These are phyloP conservation scores for Tilletia walkeri DNA, from an alignment of 1,284 basidiomycete genomes.

Conservation along the genomic window DNA sequence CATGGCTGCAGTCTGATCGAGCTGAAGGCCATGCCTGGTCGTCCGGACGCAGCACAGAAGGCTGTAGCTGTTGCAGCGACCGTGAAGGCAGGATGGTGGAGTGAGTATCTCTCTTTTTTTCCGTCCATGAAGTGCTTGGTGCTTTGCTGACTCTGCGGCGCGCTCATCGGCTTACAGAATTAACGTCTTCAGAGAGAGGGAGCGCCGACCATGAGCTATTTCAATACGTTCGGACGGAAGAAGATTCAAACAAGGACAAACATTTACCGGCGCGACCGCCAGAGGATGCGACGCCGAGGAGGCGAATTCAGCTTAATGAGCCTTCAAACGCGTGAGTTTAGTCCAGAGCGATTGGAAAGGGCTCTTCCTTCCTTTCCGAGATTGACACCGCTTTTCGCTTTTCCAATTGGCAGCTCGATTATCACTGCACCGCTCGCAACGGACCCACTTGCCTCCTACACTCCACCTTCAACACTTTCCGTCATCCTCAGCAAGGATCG, in stretches of 20 bases:
- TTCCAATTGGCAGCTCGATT: neutral
- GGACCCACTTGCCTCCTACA: slow-evolving; percentile 11
- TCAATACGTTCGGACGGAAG: slow-evolving; percentile 17
- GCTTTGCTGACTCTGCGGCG: neutral
- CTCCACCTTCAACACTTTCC: slow-evolving; percentile 9
- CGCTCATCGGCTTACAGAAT: neutral
- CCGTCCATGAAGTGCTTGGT: neutral
- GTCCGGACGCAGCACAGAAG: slow-evolving; percentile 13
- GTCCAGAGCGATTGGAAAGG: too few relatives aligned
- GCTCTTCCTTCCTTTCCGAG: neutral
- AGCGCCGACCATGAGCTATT: neutral
- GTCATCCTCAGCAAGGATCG: slow-evolving; percentile 15
- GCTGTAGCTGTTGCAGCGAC: slow-evolving; percentile 10
- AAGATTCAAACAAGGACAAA: neutral
- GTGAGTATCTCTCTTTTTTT: neutral
- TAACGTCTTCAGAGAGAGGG: neutral
- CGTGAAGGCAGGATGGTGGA: slow-evolving; percentile 11
- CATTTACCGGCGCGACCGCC: neutral
- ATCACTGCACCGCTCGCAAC: neutral
- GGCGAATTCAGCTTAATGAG: slow-evolving; percentile 9
- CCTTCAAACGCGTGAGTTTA: neutral
- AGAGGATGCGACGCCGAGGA: neutral
- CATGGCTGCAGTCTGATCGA: slow-evolving; percentile 1
- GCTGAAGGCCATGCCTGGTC: neutral
- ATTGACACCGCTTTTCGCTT: neutral